Evolutionary conservation across 2,329 filamentous ascomycete species (phyloP).

Genomic region (Beauveria varroae): DNA sequence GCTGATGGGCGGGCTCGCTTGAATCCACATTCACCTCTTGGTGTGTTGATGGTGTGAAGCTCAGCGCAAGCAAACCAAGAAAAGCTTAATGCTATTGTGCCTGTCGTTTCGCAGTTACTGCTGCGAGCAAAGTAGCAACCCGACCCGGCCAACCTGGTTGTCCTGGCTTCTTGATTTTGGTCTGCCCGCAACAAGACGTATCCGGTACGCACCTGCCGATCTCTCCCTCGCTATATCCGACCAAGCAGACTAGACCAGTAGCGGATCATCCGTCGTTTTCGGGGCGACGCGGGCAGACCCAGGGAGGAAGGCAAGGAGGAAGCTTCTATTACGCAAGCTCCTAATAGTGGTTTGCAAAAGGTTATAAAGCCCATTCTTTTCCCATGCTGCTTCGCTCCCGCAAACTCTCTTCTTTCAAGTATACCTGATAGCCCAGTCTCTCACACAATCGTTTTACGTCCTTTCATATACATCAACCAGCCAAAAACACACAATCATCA

Average conservation of each 20-base stretch:
- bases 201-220: conserved; percentile 2
- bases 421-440: neutral
- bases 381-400: neutral
- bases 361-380: conserved; percentile 3
- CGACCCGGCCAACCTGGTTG: neutral
- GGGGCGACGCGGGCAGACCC: neutral
- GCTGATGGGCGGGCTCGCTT: neutral
- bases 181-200: neutral
- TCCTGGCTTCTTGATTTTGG: neutral
- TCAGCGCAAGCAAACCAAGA: neutral
- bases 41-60: neutral
- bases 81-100: neutral
- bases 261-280: conserved; percentile 1
- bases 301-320: neutral
- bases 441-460: neutral
- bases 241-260: neutral
- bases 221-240: neutral
- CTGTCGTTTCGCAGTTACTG: neutral
- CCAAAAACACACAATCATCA: neutral
- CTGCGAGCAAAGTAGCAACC: neutral
- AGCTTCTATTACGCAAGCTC: neutral
- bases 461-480: neutral
- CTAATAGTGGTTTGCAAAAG: neutral
- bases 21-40: neutral
- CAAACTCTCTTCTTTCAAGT: neutral